These are phyloP conservation scores for Exophiala viscosa DNA, from an alignment of 2,329 filamentous ascomycete species.

Conservation along the genomic window DNA sequence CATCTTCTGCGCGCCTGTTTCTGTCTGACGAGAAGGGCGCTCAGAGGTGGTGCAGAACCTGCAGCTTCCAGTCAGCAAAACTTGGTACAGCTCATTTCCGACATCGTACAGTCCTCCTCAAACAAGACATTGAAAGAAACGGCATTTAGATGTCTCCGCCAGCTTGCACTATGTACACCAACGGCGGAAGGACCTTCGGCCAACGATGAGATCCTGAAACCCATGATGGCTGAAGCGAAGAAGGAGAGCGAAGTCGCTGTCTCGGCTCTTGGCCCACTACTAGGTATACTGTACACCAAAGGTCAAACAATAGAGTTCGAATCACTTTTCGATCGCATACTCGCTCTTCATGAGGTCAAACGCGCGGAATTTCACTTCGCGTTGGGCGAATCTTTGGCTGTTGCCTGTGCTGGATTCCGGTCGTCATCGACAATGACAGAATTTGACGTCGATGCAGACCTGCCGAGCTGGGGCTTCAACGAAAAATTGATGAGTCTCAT, in stretches of 20 bases:
- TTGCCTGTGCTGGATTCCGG: slow-evolving; percentile 74
- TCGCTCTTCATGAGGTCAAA: slow-evolving; percentile 76
- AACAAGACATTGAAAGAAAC: slow-evolving; percentile 58
- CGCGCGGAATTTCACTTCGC: slow-evolving; percentile 86
- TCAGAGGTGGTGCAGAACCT: slow-evolving; percentile 57
- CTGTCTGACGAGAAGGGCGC: slow-evolving; percentile 54
- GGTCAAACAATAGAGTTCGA: slow-evolving; percentile 33
- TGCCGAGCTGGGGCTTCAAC: slow-evolving; percentile 36
- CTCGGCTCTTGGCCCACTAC: slow-evolving; percentile 69
- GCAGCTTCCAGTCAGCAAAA: slow-evolving; percentile 65
- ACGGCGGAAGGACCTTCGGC: slow-evolving; percentile 27
- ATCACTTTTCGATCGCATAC: slow-evolving; percentile 64
- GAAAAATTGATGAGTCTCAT: slow-evolving; percentile 49
- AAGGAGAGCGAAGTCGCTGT: slow-evolving; percentile 80
- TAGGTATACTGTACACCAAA: slow-evolving; percentile 43
- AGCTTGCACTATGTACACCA: slow-evolving; percentile 57
- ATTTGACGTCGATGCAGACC: slow-evolving; percentile 65
- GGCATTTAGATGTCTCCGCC: slow-evolving; percentile 55
- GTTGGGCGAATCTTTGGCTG: slow-evolving; percentile 81
- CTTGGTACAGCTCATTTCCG: slow-evolving; percentile 45
- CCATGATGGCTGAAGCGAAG: slow-evolving; percentile 66
- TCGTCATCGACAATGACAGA: slow-evolving; percentile 73
- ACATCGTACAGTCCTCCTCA: slow-evolving; percentile 52
- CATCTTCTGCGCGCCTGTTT: slow-evolving; percentile 57
- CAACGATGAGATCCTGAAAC: slow-evolving; percentile 54